Conservation (phyloP, 179 eudicot species). For the Amaranthus tricolor region DNA sequence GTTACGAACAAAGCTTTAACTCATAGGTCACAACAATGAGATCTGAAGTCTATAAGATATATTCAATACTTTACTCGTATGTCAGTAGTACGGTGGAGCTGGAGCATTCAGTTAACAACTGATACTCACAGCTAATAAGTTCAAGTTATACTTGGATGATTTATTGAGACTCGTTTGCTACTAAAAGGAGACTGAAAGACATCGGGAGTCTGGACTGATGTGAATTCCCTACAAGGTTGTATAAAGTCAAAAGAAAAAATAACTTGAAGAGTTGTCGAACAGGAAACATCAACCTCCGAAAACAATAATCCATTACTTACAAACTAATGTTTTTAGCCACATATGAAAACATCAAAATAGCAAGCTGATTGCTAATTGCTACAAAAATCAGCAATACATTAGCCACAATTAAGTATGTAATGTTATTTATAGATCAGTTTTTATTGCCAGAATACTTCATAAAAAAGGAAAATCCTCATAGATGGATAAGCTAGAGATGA, state of each 20-base stretch:
- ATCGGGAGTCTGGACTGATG: neutral
- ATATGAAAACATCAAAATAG: neutral
- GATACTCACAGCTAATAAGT: no score
- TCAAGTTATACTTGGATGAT: no score
- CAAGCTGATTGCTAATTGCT: neutral
- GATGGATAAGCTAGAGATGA: neutral
- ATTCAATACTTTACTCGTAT: neutral
- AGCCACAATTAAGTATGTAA: neutral
- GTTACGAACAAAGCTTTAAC: neutral
- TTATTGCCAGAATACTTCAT: no score
- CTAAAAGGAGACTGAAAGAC: neutral
- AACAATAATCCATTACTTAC: neutral
- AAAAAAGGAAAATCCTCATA: neutral
- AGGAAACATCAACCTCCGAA: neutral
- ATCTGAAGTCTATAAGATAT: neutral
- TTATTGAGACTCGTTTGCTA: neutral
- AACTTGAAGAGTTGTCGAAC: neutral
- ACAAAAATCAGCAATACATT: neutral
- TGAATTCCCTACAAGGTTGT: neutral
- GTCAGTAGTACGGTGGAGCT: no score
- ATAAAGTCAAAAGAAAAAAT: neutral
- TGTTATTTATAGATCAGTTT: neutral
- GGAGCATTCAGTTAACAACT: no score
- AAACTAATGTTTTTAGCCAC: neutral
- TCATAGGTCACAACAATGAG: neutral